These are phyloP conservation scores for Aechmea fasciata DNA, from an alignment of 176 grass and related monocot species.

Conservation along the genomic window DNA sequence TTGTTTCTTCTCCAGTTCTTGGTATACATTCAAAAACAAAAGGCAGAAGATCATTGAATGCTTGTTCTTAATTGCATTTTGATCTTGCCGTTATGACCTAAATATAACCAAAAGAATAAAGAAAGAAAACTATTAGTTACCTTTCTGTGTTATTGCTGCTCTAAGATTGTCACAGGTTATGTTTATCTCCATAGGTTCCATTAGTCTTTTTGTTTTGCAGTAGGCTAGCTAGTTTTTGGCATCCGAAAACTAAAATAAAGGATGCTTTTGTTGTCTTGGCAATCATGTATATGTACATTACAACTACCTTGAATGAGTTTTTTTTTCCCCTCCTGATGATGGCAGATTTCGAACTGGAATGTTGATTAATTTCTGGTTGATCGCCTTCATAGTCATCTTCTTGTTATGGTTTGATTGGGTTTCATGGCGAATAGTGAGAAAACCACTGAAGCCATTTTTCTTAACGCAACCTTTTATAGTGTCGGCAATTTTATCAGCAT, in stretches of 20 bases:
- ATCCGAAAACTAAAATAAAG: no score
- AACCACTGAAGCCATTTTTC: conserved; percentile 78
- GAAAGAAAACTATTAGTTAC: no score
- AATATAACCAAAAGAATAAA: neutral
- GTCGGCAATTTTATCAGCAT: conserved; percentile 60
- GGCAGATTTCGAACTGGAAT: conserved; percentile 67
- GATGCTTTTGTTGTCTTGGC: no score
- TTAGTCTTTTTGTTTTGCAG: no score
- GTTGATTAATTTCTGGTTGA: conserved; percentile 62
- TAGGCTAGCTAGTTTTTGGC: no score
- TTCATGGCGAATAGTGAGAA: conserved; percentile 89
- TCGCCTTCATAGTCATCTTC: conserved; percentile 47
- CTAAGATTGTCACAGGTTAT: no score
- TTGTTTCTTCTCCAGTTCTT: conserved; percentile 10
- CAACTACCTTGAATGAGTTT: no score
- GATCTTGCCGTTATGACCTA: neutral
- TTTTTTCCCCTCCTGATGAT: conserved; percentile 33
- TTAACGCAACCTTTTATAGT: conserved; percentile 78
- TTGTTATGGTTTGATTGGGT: conserved; percentile 90
- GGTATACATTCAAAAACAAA: neutral
- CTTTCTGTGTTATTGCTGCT: no score
- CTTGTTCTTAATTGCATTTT: neutral
- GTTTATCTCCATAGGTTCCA: no score
- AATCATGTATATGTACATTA: no score
- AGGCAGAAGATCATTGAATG: neutral